Conservation (phyloP, 2,329 filamentous ascomycete species). For the Pseudocercospora eumusae region DNA sequence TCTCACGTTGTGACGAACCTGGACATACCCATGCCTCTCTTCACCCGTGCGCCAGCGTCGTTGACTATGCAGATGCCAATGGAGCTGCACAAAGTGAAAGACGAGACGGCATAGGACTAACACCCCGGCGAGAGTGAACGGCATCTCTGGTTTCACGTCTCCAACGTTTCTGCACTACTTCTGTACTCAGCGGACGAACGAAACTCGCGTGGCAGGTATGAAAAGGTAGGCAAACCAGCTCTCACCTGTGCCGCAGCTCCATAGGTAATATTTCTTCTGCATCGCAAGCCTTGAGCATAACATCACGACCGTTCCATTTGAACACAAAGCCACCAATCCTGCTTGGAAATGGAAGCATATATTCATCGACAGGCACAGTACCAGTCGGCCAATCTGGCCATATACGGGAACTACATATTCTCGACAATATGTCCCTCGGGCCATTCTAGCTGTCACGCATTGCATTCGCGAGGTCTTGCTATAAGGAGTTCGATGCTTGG, state of each 20-base stretch:
- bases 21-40: too few species aligned
- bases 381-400: slow-evolving; percentile 3
- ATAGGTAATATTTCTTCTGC: too few species aligned
- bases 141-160: not conserved
- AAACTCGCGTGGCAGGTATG: not conserved
- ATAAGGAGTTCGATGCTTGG: not conserved
- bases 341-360: not conserved
- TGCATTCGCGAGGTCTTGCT: not conserved
- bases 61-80: not conserved
- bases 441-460: not conserved
- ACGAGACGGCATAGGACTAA: too few species aligned
- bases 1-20: too few species aligned
- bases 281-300: not conserved
- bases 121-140: not conserved
- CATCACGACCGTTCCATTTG: not conserved
- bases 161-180: not conserved
- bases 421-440: not conserved
- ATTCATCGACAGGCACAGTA: not conserved
- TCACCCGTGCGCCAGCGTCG: not conserved
- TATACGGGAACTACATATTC: not conserved
- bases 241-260: not conserved
- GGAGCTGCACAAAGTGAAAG: too few species aligned
- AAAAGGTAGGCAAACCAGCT: not conserved
- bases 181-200: not conserved
- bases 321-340: slow-evolving; percentile 7